phyloP scores from a whole-genome alignment of 2,329 filamentous ascomycete genomes.

The Elsinoe batatas region DNA sequence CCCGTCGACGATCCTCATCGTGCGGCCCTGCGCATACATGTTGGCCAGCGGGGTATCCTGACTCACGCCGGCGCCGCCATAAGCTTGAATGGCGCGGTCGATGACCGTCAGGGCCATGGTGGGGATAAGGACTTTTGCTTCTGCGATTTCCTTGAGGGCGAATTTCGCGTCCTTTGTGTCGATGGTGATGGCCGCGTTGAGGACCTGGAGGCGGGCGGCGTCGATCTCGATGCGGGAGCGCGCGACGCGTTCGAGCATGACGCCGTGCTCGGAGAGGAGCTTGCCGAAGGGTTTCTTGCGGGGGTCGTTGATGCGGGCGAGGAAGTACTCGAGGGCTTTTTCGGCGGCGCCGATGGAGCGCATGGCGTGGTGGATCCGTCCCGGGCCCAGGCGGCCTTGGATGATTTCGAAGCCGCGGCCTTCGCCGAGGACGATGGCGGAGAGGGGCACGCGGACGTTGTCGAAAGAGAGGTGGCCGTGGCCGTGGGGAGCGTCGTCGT shows the following conservation, averaged over 20 bases:
- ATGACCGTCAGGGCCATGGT: conserved; percentile 75
- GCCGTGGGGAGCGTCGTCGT: conserved; percentile 95
- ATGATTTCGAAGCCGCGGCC: conserved; percentile 97
- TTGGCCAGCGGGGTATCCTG: conserved; percentile 88
- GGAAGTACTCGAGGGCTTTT: conserved; percentile 85
- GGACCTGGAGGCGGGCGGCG: conserved; percentile 74
- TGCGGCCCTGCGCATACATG: conserved; percentile 29
- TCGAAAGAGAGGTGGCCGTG: conserved; percentile 87
- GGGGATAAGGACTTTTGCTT: conserved; percentile 89
- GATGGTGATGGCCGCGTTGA: conserved; percentile 93
- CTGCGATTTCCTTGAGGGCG: conserved; percentile 83
- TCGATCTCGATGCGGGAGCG: conserved; percentile 90
- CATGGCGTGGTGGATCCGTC: conserved; percentile 97
- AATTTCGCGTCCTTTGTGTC: conserved; percentile 81
- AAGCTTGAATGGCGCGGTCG: conserved; percentile 87
- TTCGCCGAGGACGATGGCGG: conserved; percentile 82
- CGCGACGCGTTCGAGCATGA: conserved; percentile 91
- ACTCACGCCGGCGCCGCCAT: conserved; percentile 79
- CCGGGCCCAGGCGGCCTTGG: conserved; percentile 88
- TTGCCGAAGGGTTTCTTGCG: conserved; percentile 87
- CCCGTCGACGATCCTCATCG: conserved; percentile 51
- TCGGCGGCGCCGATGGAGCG: conserved; percentile 84
- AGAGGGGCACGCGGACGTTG: conserved; percentile 76
- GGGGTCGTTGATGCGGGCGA: conserved; percentile 87
- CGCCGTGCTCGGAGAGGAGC: conserved; percentile 75